Conservation (phyloP, 2,329 filamentous ascomycete species). For the Aspergillus hortae region DNA sequence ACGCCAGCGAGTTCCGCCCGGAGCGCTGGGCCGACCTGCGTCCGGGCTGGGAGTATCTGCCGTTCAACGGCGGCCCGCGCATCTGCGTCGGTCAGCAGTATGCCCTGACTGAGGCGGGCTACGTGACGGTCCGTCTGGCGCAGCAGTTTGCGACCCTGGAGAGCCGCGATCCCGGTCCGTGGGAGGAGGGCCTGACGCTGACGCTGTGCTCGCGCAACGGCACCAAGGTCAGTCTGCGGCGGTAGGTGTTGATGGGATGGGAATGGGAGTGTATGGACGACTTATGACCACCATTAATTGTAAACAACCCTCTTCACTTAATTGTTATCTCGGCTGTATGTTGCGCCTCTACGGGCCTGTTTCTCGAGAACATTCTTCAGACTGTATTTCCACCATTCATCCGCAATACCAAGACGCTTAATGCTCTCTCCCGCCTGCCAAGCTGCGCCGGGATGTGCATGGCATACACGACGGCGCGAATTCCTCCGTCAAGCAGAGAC, state of each 20-base stretch:
- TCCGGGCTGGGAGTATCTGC: slow-evolving; percentile 31
- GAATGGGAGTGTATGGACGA: not conserved
- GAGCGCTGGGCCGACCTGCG: slow-evolving; percentile 44
- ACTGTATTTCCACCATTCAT: slow-evolving; percentile 3
- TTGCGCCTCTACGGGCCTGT: too few relatives aligned
- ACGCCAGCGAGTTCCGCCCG: slow-evolving; percentile 46
- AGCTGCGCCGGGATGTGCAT: not conserved
- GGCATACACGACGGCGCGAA: not conserved
- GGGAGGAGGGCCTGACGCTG: slow-evolving; percentile 22
- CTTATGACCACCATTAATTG: not conserved
- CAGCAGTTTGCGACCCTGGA: slow-evolving; percentile 30
- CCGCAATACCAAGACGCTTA: not conserved
- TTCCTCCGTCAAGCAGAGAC: not conserved
- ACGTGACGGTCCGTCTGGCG: slow-evolving; percentile 30
- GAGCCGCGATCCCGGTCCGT: slow-evolving; percentile 25
- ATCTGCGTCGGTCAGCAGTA: slow-evolving; percentile 36
- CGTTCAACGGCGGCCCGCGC: slow-evolving; percentile 32
- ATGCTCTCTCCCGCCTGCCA: not conserved
- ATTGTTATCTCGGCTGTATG: too few relatives aligned
- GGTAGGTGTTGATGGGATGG: not conserved
- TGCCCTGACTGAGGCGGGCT: slow-evolving; percentile 35
- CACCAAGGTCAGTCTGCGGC: slow-evolving; percentile 13
- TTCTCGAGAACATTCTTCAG: not conserved
- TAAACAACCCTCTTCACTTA: not conserved
- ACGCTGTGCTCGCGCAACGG: slow-evolving; percentile 23